Percentiles rank a stretch among this genome's conserved stretches.
phyloP scores from a whole-genome alignment of 768 basidiomycete genomes.

The Holtermannia corniformis region DNA sequence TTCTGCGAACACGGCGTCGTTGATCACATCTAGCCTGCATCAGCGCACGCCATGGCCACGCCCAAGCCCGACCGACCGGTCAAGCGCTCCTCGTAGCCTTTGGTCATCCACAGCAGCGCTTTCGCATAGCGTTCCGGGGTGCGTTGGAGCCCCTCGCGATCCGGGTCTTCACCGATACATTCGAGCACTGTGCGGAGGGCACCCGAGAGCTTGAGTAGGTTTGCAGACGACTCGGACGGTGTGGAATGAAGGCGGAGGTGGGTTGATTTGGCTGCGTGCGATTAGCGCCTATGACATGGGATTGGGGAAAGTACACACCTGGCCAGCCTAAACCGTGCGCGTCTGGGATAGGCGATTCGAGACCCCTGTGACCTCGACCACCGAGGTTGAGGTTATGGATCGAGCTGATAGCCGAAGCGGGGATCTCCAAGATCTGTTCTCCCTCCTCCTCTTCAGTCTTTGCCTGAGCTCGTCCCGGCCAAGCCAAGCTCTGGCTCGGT shows the following conservation, averaged over 20 bases:
- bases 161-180: conserved; percentile 96
- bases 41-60: too few species aligned
- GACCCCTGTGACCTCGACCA: conserved; percentile 1
- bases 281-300: neutral
- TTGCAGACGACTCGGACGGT: conserved; percentile 57
- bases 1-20: conserved; percentile 95
- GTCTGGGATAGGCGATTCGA: conserved; percentile 29
- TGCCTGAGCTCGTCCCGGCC: conserved; percentile 12
- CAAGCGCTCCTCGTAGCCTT: conserved; percentile 92
- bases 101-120: conserved; percentile 97
- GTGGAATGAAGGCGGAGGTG: conserved; percentile 73
- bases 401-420: conserved; percentile 3
- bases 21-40: conserved; percentile 70
- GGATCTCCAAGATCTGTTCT: conserved; percentile 31
- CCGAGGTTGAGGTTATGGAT: conserved; percentile 50
- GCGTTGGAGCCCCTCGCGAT: conserved; percentile 78
- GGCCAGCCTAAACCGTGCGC: conserved; percentile 77
- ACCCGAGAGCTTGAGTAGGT: conserved; percentile 65
- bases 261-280: conserved; percentile 69
- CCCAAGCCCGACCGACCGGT: conserved; percentile 53
- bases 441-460: conserved; percentile 10
- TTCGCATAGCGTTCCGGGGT: conserved; percentile 96
- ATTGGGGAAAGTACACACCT: conserved; percentile 45
- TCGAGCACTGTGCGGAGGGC: conserved; percentile 89
- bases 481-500: neutral